A percentile compares a stretch with the other conserved stretches of the same genome.
phyloP scores from a whole-genome alignment of 1,284 basidiomycete species.

The Marasmius sp. region DNA sequence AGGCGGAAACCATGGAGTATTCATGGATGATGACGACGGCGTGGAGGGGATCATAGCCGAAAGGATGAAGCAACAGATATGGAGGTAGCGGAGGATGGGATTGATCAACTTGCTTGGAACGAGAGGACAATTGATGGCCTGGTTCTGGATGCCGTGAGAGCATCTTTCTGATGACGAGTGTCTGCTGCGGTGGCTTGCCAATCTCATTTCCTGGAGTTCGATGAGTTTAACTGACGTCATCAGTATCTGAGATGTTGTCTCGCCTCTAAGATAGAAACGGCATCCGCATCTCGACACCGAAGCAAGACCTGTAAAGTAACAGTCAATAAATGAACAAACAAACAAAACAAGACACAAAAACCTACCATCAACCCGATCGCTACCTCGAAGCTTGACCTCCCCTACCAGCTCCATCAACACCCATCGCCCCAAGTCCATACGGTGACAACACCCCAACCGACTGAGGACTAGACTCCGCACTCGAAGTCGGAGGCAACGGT shows the following conservation, averaged over 20 bases:
- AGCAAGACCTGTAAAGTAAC: too few relatives aligned
- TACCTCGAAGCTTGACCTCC: too few relatives aligned
- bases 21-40: conserved; percentile 11
- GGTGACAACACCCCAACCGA: too few relatives aligned
- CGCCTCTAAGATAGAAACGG: too few relatives aligned
- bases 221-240: neutral
- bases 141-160: neutral
- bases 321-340: too few relatives aligned
- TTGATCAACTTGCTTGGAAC: neutral
- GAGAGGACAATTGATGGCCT: neutral
- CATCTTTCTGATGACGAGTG: conserved; percentile 8
- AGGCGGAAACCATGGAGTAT: conserved; percentile 11
- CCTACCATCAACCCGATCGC: too few relatives aligned
- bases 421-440: too few relatives aligned
- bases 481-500: too few relatives aligned
- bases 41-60: conserved; percentile 6
- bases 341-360: too few relatives aligned
- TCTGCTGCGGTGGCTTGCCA: conserved; percentile 7
- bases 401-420: too few relatives aligned
- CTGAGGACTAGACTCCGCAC: too few relatives aligned
- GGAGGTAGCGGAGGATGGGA: neutral
- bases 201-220: neutral
- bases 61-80: neutral
- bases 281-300: too few relatives aligned
- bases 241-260: neutral